Percentiles rank a stretch among this genome's conserved stretches.
Evolutionary conservation across 1,139 yeast genomes (phyloP).

Genomic region (Zygoascus hellenicus): DNA sequence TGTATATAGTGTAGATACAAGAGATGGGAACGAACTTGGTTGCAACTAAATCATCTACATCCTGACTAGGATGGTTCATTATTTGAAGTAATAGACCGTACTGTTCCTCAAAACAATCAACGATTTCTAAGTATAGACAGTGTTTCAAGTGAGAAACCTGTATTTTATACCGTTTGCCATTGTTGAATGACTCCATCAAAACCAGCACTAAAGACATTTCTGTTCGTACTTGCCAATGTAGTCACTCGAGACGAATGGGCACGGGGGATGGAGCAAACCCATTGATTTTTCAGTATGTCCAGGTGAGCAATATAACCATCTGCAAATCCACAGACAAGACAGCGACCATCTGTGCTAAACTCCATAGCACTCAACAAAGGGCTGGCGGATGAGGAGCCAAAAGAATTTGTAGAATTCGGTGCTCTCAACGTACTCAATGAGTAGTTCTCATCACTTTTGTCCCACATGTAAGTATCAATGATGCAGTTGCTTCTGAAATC

Average conservation of each 20-base stretch:
- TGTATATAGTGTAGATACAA: too few relatives aligned
- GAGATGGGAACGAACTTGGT: too few relatives aligned
- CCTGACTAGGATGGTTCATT: too few relatives aligned
- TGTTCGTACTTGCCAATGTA: constrained; percentile 67
- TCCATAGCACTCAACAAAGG: constrained; percentile 55
- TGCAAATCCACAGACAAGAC: constrained; percentile 69
- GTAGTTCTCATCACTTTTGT: neutral
- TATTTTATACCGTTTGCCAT: constrained; percentile 18
- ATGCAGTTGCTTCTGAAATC: constrained; percentile 78
- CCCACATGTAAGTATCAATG: constrained; percentile 35
- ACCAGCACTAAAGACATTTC: constrained; percentile 34
- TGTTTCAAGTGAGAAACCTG: too few relatives aligned
- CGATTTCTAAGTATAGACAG: neutral
- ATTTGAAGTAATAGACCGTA: neutral
- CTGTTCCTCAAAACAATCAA: neutral
- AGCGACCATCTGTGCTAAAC: constrained; percentile 69
- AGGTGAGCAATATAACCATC: constrained; percentile 72
- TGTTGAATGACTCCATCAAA: constrained; percentile 33
- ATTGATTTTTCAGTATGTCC: constrained; percentile 65
- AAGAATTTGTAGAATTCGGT: neutral
- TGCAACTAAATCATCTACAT: too few relatives aligned
- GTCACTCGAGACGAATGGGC: constrained; percentile 60
- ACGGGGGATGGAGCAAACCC: constrained; percentile 51
- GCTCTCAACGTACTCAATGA: neutral
- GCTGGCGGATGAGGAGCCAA: neutral